Conservation (phyloP, 2,329 filamentous ascomycete genomes). For the Madurella mycetomatis region DNA sequence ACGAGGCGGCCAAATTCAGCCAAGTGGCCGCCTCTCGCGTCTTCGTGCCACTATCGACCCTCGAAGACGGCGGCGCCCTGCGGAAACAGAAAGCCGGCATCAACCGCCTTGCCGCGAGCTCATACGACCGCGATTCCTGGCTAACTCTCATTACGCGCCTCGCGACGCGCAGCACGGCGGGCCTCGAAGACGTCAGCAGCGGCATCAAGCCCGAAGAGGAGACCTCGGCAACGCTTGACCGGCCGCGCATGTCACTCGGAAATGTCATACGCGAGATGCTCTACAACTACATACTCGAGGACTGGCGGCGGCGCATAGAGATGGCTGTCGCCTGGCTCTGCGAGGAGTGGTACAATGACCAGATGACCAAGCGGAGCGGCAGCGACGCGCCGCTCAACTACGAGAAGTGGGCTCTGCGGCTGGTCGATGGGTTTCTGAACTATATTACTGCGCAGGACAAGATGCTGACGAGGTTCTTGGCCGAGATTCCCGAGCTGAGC, state of each 20-base stretch:
- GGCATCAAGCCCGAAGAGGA: constrained; percentile 56
- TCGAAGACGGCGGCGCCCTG: constrained; percentile 61
- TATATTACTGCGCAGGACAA: constrained; percentile 92
- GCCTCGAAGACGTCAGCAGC: constrained; percentile 56
- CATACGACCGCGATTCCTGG: constrained; percentile 85
- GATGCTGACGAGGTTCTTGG: constrained; percentile 82
- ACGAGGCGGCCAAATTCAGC: constrained; percentile 69
- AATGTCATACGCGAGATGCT: constrained; percentile 74
- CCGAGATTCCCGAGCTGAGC: constrained; percentile 81
- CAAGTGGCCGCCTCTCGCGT: constrained; percentile 71
- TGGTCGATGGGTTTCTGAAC: constrained; percentile 85
- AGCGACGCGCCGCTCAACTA: constrained; percentile 61
- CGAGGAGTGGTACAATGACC: constrained; percentile 97
- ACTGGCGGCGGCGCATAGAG: constrained; percentile 86
- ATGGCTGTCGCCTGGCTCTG: constrained; percentile 90
- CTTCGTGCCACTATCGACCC: constrained; percentile 68
- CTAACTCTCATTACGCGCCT: constrained; percentile 80
- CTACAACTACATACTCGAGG: constrained; percentile 82
- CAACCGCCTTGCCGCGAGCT: constrained; percentile 76
- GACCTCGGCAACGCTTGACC: constrained; percentile 24
- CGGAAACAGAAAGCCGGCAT: constrained; percentile 69
- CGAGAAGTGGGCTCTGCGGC: constrained; percentile 69
- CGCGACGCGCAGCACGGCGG: constrained; percentile 71
- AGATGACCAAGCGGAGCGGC: constrained; percentile 39
- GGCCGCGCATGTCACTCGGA: constrained; percentile 46